Evolutionary conservation across 1,284 basidiomycete species (phyloP), one percentile per base, ranked within the genome.

Genomic region (Rhodotorula sp.): DNA sequence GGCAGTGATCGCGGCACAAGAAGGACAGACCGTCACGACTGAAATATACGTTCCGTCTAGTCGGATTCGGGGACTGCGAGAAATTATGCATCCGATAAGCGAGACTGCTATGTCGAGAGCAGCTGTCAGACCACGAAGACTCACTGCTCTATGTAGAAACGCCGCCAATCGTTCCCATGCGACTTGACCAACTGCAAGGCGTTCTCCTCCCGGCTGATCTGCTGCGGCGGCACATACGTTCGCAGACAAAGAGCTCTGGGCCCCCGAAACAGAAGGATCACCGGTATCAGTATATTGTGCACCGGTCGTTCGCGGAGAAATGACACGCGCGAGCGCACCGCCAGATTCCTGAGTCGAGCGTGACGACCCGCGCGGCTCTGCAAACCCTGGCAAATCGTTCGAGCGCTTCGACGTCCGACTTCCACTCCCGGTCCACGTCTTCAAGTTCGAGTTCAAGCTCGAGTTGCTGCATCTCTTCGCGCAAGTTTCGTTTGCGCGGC

Each of bases 91-190:
- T 29, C n/a, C 10, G 8, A 51, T 49, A 12, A 46, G 29, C 57
- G 7, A n/a, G 10, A 17, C n/a, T n/a, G 15, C 26, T 17, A 12
- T 22, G 8, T 1, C 20, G 7, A 24, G 8, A 17, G 26, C 18
- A 15, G 26, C 57, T 53, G 20, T 20, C 8, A n/a, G 54, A 24
- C 18, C 4, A 26, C 2, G 0, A 20, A 5, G 2, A 63, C 71
- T 49, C 29, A 73, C 68, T 78, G 77, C 65, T 78, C 77, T 46
- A 78, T 75, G 64, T 70, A 77, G 69, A 75, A 74, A 2, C 76
- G 62, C 18, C 77, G 70, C 70, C 72, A 77, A 55, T 78, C 77
- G 26, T 37, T 62, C 0, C 67, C 73, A 37, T 78, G 75, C 58
- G 62, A 42, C n/a, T 55, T 57, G 24, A 62, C 62, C 42, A 70